Base-by-base conservation (phyloP, 169 alveolate species). In the Plasmodium adleri region DNA sequence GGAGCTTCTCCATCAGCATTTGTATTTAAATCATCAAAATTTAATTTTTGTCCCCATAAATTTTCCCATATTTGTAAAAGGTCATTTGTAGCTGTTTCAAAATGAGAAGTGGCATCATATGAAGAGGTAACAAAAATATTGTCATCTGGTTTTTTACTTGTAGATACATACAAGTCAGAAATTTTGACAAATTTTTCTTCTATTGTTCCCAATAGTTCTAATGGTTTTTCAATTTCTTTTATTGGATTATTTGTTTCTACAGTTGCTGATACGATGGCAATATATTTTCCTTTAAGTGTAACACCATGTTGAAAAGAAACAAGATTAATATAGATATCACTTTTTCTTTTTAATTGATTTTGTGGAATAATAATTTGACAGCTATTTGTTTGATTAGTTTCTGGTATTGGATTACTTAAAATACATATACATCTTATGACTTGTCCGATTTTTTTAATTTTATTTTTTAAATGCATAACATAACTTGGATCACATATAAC, bases 41-140 rank as follows among this genome's bases (percentile, higher is more conserved):
- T 85, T 50, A 85, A 72, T 52, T 85, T 85, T 17, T 85, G 76
- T 12, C 92, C 92, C 62, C 64, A 85, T 32, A 85, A n/a, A 52
- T 85, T 85, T 66, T 85, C 97, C 83, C 91, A 95, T 96, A 96
- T 94, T 72, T 89, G 76, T 54, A 99, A 92, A 12, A 98, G 98
- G 85, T 98, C 99, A 50, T 97, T 97, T 39, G 98, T 94, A n/a
- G 99, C 99, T 43, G 98, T 92, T 93, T 99, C 99, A 89, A 99
- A 99, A 94, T 99, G 99, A 59, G 98, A 95, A 52, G 99, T 96
- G 13, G 99, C 99, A 85, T 98, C 99, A 94, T 97, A 98, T 20
- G 99, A 96, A 62, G 93, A 93, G 24, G 99, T 96, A 24, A 99
- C 97, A 90, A 93, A 98, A 13, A 98, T 93, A 76, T 97, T 95